Evolutionary conservation across 2,329 filamentous ascomycete species (phyloP).

Genomic region (Dothidotthia symphoricarpi): DNA sequence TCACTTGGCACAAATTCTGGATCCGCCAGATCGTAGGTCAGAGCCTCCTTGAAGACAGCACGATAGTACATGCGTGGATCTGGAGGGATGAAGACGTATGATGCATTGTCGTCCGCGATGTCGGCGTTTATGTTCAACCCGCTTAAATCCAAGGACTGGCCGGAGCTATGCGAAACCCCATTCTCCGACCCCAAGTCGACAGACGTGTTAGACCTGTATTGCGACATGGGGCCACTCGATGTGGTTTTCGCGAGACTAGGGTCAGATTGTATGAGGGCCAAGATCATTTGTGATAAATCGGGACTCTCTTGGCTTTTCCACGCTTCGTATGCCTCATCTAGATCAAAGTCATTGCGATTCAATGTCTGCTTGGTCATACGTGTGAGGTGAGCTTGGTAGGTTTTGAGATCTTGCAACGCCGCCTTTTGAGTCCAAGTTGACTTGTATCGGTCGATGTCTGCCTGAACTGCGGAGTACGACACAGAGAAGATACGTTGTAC

Average conservation of each 20-base stretch:
- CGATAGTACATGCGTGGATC: slow-evolving; percentile 82
- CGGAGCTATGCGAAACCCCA: slow-evolving; percentile 57
- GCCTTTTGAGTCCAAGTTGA: slow-evolving; percentile 86
- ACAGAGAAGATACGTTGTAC: slow-evolving; percentile 85
- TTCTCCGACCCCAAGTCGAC: slow-evolving; percentile 43
- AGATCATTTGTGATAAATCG: slow-evolving; percentile 88
- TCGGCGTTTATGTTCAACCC: slow-evolving; percentile 61
- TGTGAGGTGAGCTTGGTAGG: slow-evolving; percentile 86
- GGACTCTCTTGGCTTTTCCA: slow-evolving; percentile 91
- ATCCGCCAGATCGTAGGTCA: slow-evolving; percentile 61
- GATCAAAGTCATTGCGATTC: slow-evolving; percentile 80
- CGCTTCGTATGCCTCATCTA: slow-evolving; percentile 79
- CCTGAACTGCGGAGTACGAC: slow-evolving; percentile 75
- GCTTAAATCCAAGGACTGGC: slow-evolving; percentile 67
- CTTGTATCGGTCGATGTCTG: slow-evolving; percentile 80
- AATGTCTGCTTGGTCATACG: slow-evolving; percentile 75
- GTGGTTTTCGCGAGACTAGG: slow-evolving; percentile 81
- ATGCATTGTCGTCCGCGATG: slow-evolving; percentile 54
- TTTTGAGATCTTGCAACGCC: slow-evolving; percentile 85
- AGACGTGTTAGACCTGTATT: slow-evolving; percentile 50
- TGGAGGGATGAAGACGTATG: slow-evolving; percentile 86
- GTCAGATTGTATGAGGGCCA: slow-evolving; percentile 81
- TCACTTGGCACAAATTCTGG: slow-evolving; percentile 52
- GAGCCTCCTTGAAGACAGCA: slow-evolving; percentile 73
- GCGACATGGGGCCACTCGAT: slow-evolving; percentile 58